These are phyloP conservation scores for Cyclostephanos invisitatus DNA, from an alignment of 108 stramenopile species.

Conservation along the genomic window DNA sequence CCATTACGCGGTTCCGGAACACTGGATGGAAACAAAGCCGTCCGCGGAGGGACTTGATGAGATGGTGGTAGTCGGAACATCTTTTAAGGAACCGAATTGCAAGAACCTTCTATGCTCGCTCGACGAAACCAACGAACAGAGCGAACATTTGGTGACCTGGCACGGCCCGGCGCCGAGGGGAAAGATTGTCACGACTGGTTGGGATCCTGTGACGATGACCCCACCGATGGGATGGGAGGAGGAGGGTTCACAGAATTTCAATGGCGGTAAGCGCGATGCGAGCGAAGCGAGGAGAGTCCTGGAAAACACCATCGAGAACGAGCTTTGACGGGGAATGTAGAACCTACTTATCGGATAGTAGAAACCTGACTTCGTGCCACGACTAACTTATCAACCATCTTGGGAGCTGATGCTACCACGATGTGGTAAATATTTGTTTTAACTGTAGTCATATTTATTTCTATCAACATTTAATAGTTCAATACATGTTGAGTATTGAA, in stretches of 20 bases:
- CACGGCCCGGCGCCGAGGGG: constrained; percentile 61
- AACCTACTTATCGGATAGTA: no score
- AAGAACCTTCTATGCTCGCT: constrained; percentile 48
- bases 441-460: no score
- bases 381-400: no score
- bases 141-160: constrained; percentile 46
- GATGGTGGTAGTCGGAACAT: constrained; percentile 62
- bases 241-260: background rate
- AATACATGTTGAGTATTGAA: no score
- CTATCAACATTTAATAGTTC: no score
- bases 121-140: constrained; percentile 28
- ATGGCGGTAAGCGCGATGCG: constrained; percentile 34
- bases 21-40: background rate
- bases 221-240: constrained; percentile 25
- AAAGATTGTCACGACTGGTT: constrained; percentile 49
- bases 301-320: background rate
- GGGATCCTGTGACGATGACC: constrained; percentile 38
- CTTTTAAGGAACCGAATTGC: constrained; percentile 70
- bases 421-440: no score
- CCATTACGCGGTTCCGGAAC: constrained; percentile 12
- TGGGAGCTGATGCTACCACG: no score
- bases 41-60: constrained; percentile 28
- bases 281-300: constrained; percentile 13
- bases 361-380: no score
- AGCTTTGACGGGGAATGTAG: background rate